These are phyloP conservation scores for Tremella fuciformis DNA, from an alignment of 768 basidiomycete species.

Conservation along the genomic window DNA sequence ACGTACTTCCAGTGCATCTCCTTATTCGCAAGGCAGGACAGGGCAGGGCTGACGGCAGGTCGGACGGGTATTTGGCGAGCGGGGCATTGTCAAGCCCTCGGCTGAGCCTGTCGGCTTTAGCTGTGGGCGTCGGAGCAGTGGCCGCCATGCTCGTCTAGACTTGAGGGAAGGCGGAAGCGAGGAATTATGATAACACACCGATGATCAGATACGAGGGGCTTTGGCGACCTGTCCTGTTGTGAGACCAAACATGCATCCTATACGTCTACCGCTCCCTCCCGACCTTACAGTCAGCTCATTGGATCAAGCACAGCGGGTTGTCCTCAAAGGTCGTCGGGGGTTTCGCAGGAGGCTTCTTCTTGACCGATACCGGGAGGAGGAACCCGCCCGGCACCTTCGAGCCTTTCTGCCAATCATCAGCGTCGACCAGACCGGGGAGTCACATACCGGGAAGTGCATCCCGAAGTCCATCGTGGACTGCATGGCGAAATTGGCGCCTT, in stretches of 20 bases:
- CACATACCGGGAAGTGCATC: conserved; percentile 44
- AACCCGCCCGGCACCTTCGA: conserved; percentile 48
- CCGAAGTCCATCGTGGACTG: conserved; percentile 46
- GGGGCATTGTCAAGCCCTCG: no score
- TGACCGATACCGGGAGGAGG: conserved; percentile 41
- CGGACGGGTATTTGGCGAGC: no score
- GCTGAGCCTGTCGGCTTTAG: no score
- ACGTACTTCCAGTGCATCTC: conserved; percentile 37
- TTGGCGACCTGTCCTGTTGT: neutral
- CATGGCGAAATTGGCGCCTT: conserved; percentile 46
- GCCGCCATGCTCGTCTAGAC: no score
- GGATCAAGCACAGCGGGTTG: conserved; percentile 30
- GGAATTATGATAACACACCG: no score
- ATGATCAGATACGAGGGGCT: no score
- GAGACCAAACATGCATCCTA: neutral
- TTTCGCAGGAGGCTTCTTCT: conserved; percentile 29
- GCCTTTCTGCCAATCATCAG: conserved; percentile 28
- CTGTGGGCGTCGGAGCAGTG: no score
- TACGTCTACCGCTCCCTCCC: neutral
- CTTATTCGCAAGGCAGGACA: neutral
- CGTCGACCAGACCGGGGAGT: neutral
- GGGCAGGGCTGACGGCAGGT: no score
- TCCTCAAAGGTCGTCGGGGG: conserved; percentile 12
- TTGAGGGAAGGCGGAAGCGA: no score
- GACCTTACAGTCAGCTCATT: conserved; percentile 20